Base-by-base conservation (phyloP, 257 asterid genomes). In the Gentiana straminea region DNA sequence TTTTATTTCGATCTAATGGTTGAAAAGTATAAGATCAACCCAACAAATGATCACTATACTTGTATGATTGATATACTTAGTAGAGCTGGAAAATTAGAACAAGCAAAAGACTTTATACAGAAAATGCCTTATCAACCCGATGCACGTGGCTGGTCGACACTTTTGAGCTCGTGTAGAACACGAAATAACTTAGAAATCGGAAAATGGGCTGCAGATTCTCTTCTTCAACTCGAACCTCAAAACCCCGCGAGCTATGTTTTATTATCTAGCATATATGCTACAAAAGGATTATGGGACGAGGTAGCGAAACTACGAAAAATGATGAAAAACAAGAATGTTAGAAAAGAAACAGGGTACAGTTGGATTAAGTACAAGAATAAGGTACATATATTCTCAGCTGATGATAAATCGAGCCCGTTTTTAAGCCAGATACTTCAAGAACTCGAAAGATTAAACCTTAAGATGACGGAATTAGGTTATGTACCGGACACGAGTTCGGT, bases 61-160 rank as follows among this genome's bases (percentile, higher is more conserved):
- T 78, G 84, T 70, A 71, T 74, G 90, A 84, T 83, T 54, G 98
- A 87, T 76, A 65, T 87, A 57, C 78, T 68, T 64, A 83, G 95
- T 65, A 77, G 95, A 69, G 82, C 93, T n/a, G 95, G 95, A 35
- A 72, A 39, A 58, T 75, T 87, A 55, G 85, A 83, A 63, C 86
- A 80, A 68, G 95, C 93, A n/a, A 87, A 72, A 64, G 61, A 75
- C 48, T 83, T 91, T 72, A 81, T 91, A 62, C 79, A 76, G 35
- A 68, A 75, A 61, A 92, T 88, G 97, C 95, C 94, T 61, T 74
- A 57, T 48, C 59, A n/a, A 44, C 81, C 81, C 41, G 79, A 71
- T 62, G 65, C 77, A 62, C 59, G 68, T 59, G 80, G 80, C 39
- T 73, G 75, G 83, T 68, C 67, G 55, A 73, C 80, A 33, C 59